Evolutionary conservation across 2,329 filamentous ascomycete genomes (phyloP).

Genomic region (Aspergillus caelatus): DNA sequence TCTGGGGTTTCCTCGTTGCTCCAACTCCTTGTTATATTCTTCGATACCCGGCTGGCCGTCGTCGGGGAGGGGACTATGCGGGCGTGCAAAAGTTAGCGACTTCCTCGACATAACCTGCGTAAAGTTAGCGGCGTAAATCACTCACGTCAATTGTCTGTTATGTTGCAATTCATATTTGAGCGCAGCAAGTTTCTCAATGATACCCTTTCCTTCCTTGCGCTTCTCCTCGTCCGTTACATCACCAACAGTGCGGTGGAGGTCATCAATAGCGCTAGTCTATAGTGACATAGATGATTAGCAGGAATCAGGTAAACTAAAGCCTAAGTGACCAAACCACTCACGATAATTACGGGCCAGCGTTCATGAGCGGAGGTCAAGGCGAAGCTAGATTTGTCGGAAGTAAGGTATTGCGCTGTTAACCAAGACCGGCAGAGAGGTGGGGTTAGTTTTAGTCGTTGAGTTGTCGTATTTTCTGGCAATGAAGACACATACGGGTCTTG

Average conservation of each 20-base stretch:
- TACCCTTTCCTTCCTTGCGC: conserved; percentile 78
- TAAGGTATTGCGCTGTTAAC: conserved; percentile 70
- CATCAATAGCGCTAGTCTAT: conserved; percentile 89
- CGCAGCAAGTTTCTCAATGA: conserved; percentile 75
- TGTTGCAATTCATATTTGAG: conserved; percentile 97
- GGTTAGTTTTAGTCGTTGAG: conserved; percentile 14
- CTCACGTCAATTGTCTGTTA: conserved; percentile 75
- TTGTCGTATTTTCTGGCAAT: neutral
- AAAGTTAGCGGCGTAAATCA: neutral
- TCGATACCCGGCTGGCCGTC: conserved; percentile 77
- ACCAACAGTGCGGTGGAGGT: conserved; percentile 70
- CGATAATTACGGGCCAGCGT: conserved; percentile 92
- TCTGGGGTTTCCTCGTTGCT: conserved; percentile 69
- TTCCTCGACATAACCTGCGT: neutral
- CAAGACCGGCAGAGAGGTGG: conserved; percentile 15
- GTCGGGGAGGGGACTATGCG: conserved; percentile 67
- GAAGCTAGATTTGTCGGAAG: conserved; percentile 82
- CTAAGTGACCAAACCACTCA: conserved; percentile 46
- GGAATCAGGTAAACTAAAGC: neutral
- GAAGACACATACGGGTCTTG: conserved; percentile 64
- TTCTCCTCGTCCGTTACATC: conserved; percentile 60
- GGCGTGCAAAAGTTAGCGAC: conserved; percentile 6
- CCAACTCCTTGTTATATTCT: conserved; percentile 83
- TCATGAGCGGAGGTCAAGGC: conserved; percentile 81
- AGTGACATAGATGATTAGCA: neutral